Base-by-base conservation (phyloP, 306 rosid genomes). In the Pterocarpus macrocarpus region DNA sequence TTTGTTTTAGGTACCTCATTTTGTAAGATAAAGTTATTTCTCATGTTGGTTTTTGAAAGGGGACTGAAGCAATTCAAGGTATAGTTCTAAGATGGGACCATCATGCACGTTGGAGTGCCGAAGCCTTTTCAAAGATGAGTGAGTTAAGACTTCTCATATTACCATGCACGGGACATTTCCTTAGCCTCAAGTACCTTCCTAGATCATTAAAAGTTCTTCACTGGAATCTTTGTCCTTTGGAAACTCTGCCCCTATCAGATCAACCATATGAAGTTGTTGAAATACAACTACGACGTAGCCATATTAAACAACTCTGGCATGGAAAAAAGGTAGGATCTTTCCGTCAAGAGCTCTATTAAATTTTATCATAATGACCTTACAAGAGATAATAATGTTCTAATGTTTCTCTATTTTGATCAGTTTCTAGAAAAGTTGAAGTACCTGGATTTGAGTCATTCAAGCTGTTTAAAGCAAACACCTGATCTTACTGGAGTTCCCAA, bases 71-170 rank as follows among this genome's bases (percentile, higher is more conserved):
- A 35, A 70, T 71, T 61, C 66, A 59, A 7, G 34, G 77, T 14
- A 70, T 70, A 16, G 22, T 2, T 66, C 16, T 66, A 61, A 0
- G 4, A 13, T 47, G 3, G 0, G 8, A 43, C 0, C 1, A 12
- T 17, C 64, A 47, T 13, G 77, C 50, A 30, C 12, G 0, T 5
- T 77, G 79, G 77, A 47, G 8, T 44, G 8, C 41, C 2, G 11
- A 69, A n/a, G 82, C 78, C 32, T 82, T 82, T 36, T 82, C 67
- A 2, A 82, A 69, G 10, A 75, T 50, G 79, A 12, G 8, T 14
- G 33, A 66, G 8, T 74, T 76, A 41, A 76, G 16, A 62, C 55
- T 61, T 33, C 78, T 76, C 11, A 43, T 36, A 1, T 69, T 82
- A 61, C 4, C 30, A n/a, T 17, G 8, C 33, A 35, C 58, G 52